phyloP scores from a whole-genome alignment of 2,329 filamentous ascomycete genomes.

The Calonectria ilicicola region DNA sequence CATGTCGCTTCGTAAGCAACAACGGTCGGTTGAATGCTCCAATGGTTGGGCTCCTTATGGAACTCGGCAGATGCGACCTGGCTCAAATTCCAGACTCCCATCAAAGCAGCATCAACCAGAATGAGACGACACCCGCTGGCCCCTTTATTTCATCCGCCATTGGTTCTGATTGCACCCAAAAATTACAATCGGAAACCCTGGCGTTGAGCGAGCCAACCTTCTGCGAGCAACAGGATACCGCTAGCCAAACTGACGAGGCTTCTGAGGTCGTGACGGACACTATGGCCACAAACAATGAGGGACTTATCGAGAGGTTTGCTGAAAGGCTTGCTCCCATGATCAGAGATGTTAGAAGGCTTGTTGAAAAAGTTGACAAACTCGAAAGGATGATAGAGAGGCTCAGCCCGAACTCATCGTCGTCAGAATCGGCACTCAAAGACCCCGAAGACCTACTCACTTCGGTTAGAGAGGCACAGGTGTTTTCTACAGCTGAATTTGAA shows the following conservation, averaged over 20 bases:
- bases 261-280: neutral
- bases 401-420: neutral
- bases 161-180: neutral
- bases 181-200: too few relatives aligned
- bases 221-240: too few relatives aligned
- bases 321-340: neutral
- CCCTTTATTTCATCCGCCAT: neutral
- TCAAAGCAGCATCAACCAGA: too few relatives aligned
- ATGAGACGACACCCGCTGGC: neutral
- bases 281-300: neutral
- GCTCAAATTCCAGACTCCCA: neutral
- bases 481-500: too few relatives aligned
- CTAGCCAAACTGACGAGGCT: too few relatives aligned
- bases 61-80: neutral
- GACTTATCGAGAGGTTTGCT: neutral
- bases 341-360: neutral
- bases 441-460: neutral
- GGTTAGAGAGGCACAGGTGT: too few relatives aligned
- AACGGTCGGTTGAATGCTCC: neutral
- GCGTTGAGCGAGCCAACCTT: too few relatives aligned
- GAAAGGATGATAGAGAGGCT: neutral
- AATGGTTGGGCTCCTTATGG: neutral
- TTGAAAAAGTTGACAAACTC: neutral
- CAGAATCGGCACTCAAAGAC: neutral
- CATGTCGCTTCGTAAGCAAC: neutral